phyloP scores from a whole-genome alignment of 2,329 filamentous ascomycete species.

The Arthrobotrys musiformis region DNA sequence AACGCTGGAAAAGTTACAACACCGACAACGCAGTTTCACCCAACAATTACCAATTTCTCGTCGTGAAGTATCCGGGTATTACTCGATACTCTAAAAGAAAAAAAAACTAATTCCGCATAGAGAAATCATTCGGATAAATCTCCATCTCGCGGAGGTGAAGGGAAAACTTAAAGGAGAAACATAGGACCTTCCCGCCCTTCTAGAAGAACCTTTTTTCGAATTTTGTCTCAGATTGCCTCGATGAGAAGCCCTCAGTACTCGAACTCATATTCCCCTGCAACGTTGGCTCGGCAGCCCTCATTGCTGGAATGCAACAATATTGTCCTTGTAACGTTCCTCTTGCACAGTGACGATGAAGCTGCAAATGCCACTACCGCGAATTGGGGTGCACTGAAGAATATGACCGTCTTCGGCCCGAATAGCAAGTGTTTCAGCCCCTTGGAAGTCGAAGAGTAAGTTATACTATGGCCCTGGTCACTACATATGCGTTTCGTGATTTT shows the following conservation, averaged over 20 bases:
- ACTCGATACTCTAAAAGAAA: background rate
- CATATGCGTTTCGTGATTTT: too few relatives aligned
- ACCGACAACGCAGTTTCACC: too few relatives aligned
- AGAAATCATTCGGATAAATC: background rate
- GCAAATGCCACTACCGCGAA: constrained; percentile 35
- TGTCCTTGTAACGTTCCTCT: constrained; percentile 44
- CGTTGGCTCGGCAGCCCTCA: constrained; percentile 1
- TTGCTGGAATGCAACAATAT: constrained; percentile 44
- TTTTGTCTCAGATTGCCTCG: background rate
- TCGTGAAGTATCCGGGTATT: too few relatives aligned
- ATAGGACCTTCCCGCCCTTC: background rate
- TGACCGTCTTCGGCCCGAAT: constrained; percentile 52
- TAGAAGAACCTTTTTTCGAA: background rate
- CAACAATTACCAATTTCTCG: too few relatives aligned
- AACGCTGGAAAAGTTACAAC: too few relatives aligned
- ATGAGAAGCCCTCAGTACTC: constrained; percentile 50
- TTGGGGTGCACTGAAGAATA: constrained; percentile 46
- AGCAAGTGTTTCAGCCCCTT: constrained; percentile 49
- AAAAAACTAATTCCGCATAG: background rate
- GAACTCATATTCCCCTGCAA: constrained; percentile 10
- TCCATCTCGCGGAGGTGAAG: too few relatives aligned
- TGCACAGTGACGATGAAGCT: constrained; percentile 39
- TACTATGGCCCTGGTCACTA: background rate
- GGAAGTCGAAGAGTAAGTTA: constrained; percentile 53
- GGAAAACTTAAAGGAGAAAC: background rate